Percentiles rank a stretch among this genome's conserved stretches.
phyloP scores from a whole-genome alignment of 192 early-diverging fungal genomes.

The Backusella luteola region DNA sequence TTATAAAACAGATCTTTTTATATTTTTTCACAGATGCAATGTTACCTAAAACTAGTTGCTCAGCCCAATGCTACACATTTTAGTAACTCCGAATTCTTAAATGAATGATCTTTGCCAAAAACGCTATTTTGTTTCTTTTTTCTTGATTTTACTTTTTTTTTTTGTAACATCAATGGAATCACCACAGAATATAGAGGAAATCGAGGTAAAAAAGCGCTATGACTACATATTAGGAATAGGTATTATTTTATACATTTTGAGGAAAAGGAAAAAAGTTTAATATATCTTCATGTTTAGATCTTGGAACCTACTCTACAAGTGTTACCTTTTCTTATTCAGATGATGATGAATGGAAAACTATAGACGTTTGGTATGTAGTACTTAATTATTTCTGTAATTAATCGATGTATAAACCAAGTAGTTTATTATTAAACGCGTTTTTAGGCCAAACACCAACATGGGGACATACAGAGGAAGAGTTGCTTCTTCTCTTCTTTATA shows the following conservation, averaged over 20 bases:
- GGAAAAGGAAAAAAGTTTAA: not conserved
- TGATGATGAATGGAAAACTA: not conserved
- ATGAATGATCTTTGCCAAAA: not conserved
- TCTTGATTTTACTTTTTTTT: not conserved
- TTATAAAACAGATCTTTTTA: not conserved
- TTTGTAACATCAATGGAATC: not conserved
- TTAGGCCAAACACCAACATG: not conserved
- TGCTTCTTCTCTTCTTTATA: not conserved
- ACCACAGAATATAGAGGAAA: not conserved
- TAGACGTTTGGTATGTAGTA: not conserved
- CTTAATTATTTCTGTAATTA: not conserved
- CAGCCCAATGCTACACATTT: not conserved
- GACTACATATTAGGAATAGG: not conserved
- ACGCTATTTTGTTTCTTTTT: too few species aligned
- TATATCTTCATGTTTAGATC: not conserved
- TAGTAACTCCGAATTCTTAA: not conserved
- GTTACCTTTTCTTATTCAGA: not conserved
- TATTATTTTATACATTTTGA: not conserved
- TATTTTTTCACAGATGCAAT: not conserved
- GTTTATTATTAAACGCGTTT: not conserved
- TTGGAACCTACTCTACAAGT: not conserved
- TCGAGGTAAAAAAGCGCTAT: not conserved
- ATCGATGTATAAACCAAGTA: not conserved
- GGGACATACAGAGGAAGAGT: not conserved
- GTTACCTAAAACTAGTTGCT: not conserved